A percentile compares a stretch with the other conserved stretches of the same genome.
These are phyloP conservation scores for Ganoderma leucocontextum DNA, from an alignment of 1,284 basidiomycete genomes.

Conservation along the genomic window DNA sequence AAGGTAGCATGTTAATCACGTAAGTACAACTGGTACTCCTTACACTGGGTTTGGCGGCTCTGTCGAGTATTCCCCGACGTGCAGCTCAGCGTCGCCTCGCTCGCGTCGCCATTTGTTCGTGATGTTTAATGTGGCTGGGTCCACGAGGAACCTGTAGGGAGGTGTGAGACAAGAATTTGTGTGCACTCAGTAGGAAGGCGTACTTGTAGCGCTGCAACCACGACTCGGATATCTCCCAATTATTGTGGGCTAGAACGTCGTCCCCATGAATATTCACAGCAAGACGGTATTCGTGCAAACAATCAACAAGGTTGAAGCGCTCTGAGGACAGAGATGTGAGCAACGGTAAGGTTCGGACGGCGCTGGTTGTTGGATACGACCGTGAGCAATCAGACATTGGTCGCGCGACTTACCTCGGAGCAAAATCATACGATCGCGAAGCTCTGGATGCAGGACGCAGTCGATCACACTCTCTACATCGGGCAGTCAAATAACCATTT, in stretches of 20 bases:
- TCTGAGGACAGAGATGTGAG: slow-evolving; percentile 50
- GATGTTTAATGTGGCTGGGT: slow-evolving; percentile 66
- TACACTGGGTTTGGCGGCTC: slow-evolving; percentile 28
- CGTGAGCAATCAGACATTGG: neutral
- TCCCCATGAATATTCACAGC: slow-evolving; percentile 84
- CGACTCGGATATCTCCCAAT: slow-evolving; percentile 88
- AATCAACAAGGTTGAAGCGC: slow-evolving; percentile 80
- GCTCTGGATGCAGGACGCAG: slow-evolving; percentile 84
- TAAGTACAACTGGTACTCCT: slow-evolving; percentile 17
- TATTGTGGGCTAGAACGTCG: slow-evolving; percentile 85
- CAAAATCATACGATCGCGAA: slow-evolving; percentile 90
- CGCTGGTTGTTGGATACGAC: slow-evolving; percentile 21
- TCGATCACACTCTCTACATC: slow-evolving; percentile 85
- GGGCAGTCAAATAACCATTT: slow-evolving; percentile 17
- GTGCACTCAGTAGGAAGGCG: slow-evolving; percentile 40
- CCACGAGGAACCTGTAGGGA: slow-evolving; percentile 71
- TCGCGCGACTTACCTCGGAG: slow-evolving; percentile 66
- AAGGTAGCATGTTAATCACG: slow-evolving; percentile 8
- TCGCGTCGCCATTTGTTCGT: slow-evolving; percentile 70
- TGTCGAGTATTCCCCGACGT: slow-evolving; percentile 27
- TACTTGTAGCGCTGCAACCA: slow-evolving; percentile 86
- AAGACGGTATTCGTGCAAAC: slow-evolving; percentile 72
- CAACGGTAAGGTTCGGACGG: slow-evolving; percentile 5
- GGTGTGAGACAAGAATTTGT: slow-evolving; percentile 1
- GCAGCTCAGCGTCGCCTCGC: slow-evolving; percentile 32